Conservation (phyloP, 2,329 filamentous ascomycete species). For the Penicillium paneum region DNA sequence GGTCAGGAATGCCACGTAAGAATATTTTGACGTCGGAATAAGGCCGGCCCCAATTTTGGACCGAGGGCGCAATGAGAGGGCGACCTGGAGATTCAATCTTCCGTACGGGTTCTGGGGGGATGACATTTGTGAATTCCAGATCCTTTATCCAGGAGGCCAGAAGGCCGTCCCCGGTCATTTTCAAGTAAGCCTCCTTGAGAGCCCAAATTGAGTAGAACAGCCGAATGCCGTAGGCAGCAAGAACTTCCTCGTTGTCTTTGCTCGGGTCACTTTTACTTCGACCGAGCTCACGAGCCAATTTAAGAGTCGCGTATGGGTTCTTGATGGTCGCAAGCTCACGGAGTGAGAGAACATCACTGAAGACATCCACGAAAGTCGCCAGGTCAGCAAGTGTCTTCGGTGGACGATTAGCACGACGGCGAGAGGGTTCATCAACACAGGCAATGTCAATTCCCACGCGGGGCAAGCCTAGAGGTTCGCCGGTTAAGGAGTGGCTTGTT, state of each 20-base stretch:
- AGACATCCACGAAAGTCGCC: slow-evolving; percentile 58
- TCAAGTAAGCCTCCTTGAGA: slow-evolving; percentile 65
- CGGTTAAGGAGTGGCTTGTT: background rate
- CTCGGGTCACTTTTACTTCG: slow-evolving; percentile 9
- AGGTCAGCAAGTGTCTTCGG: slow-evolving; percentile 52
- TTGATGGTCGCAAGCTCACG: slow-evolving; percentile 58
- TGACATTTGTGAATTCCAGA: slow-evolving; percentile 59
- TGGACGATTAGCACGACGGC: slow-evolving; percentile 17
- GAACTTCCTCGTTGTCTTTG: slow-evolving; percentile 15
- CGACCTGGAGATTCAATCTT: background rate
- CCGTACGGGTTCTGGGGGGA: slow-evolving; percentile 41
- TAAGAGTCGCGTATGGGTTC: slow-evolving; percentile 26
- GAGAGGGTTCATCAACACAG: slow-evolving; percentile 53
- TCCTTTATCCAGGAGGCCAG: slow-evolving; percentile 60
- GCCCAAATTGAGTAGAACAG: slow-evolving; percentile 64
- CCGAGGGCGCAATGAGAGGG: background rate
- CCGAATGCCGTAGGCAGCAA: slow-evolving; percentile 55
- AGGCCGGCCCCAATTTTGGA: slow-evolving; percentile 34
- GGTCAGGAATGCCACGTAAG: slow-evolving; percentile 46
- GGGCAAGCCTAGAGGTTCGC: slow-evolving; percentile 10
- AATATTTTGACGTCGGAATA: slow-evolving; percentile 49
- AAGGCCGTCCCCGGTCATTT: slow-evolving; percentile 63
- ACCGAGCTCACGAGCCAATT: slow-evolving; percentile 12
- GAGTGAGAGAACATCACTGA: slow-evolving; percentile 57
- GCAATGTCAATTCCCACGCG: slow-evolving; percentile 62